These are phyloP conservation scores for Euptelea pleiosperma DNA, from an alignment of 164 flowering plant genomes.

Conservation along the genomic window DNA sequence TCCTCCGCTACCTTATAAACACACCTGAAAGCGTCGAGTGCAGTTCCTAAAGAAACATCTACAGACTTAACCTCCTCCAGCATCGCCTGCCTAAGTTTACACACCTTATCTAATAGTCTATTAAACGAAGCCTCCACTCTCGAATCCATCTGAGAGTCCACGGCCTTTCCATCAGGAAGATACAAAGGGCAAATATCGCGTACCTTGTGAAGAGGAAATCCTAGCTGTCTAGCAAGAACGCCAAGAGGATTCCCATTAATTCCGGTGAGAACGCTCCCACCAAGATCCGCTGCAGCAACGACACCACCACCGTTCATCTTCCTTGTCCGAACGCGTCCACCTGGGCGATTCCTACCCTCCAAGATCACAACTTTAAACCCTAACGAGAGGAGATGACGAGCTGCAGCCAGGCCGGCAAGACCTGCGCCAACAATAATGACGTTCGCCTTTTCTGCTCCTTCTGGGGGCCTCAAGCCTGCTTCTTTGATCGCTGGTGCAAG, in stretches of 20 bases:
- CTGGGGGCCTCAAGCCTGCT: conserved; percentile 24
- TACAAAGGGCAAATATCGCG: conserved; percentile 93
- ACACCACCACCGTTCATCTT: conserved; percentile 64
- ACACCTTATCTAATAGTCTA: conserved; percentile 81
- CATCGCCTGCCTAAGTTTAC: conserved; percentile 85
- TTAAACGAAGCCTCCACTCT: conserved; percentile 74
- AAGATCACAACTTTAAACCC: conserved; percentile 84
- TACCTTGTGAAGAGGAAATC: conserved; percentile 91
- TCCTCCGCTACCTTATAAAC: conserved; percentile 69
- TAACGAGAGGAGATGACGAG: conserved; percentile 63
- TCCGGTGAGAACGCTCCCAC: conserved; percentile 95
- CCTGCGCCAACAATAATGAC: conserved; percentile 90
- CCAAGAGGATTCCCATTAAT: conserved; percentile 98
- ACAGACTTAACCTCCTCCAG: conserved; percentile 72
- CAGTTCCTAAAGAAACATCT: conserved; percentile 81
- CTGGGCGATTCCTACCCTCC: conserved; percentile 84
- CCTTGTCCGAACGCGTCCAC: conserved; percentile 76
- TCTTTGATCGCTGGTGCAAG: conserved; percentile 62
- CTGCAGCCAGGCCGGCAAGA: conserved; percentile 77
- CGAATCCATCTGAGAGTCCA: conserved; percentile 76
- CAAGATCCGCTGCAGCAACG: conserved; percentile 84
- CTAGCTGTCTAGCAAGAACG: conserved; percentile 85
- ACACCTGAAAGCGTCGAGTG: conserved; percentile 74
- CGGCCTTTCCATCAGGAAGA: conserved; percentile 74
- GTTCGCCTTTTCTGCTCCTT: conserved; percentile 32